Evolutionary conservation across 2,329 filamentous ascomycete species (phyloP).

Genomic region (Talaromyces piceae): DNA sequence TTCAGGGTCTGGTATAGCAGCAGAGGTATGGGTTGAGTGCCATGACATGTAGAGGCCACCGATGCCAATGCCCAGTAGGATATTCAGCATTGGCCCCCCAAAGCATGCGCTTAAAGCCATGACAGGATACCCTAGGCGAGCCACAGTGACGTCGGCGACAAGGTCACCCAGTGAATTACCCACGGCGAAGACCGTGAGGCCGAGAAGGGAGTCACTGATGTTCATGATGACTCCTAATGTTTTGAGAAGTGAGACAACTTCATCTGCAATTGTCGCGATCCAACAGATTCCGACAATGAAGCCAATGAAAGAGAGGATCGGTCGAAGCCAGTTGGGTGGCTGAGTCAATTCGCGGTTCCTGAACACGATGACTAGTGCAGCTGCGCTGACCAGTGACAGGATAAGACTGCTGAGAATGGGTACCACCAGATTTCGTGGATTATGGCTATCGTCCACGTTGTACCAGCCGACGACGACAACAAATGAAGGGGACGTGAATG

Average conservation of each 20-base stretch:
- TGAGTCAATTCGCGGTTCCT: slow-evolving; percentile 36
- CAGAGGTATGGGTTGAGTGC: slow-evolving; percentile 3
- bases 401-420: slow-evolving; percentile 60
- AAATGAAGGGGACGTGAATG: slow-evolving; percentile 82
- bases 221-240: slow-evolving; percentile 83
- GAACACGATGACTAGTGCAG: slow-evolving; percentile 61
- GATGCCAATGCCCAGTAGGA: slow-evolving; percentile 87
- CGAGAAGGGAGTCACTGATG: slow-evolving; percentile 91
- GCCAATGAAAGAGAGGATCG: slow-evolving; percentile 75
- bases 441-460: slow-evolving; percentile 50
- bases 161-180: slow-evolving; percentile 93
- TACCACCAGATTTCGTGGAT: slow-evolving; percentile 46
- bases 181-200: slow-evolving; percentile 90
- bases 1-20: slow-evolving; percentile 24
- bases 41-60: slow-evolving; percentile 77
- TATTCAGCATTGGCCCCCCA: slow-evolving; percentile 97
- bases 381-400: slow-evolving; percentile 59
- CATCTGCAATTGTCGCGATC: slow-evolving; percentile 92
- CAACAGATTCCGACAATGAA: slow-evolving; percentile 89
- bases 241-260: slow-evolving; percentile 93
- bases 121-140: slow-evolving; percentile 85
- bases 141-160: slow-evolving; percentile 90
- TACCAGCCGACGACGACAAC: slow-evolving; percentile 63
- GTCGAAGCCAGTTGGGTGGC: slow-evolving; percentile 64
- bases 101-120: slow-evolving; percentile 96